phyloP scores from a whole-genome alignment of 495 filamentous ascomycete species.

The Lasiosphaeria miniovina region DNA sequence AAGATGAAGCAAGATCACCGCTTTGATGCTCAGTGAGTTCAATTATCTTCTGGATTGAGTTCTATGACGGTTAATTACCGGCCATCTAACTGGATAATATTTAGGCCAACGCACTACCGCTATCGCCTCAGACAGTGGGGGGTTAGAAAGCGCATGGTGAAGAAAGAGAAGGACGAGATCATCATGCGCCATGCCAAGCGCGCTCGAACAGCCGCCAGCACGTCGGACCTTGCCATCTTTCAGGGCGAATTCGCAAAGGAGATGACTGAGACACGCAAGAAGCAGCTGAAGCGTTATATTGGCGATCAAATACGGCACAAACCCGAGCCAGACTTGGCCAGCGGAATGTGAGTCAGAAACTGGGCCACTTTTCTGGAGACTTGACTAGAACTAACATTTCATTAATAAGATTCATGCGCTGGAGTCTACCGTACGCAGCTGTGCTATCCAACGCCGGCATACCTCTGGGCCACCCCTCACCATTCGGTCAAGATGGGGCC shows the following conservation, averaged over 20 bases:
- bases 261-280: slow-evolving; percentile 24
- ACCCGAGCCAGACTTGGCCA: slow-evolving; percentile 8
- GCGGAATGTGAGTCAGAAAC: slow-evolving; percentile 17
- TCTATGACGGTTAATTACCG: not conserved
- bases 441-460: not conserved
- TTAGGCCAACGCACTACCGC: slow-evolving; percentile 39
- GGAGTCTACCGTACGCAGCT: not conserved
- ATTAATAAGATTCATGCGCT: not conserved
- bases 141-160: slow-evolving; percentile 30
- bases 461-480: not conserved
- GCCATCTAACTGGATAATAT: not conserved
- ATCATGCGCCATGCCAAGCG: not conserved
- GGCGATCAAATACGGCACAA: slow-evolving; percentile 24
- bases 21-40: not conserved
- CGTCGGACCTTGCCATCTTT: slow-evolving; percentile 23
- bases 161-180: slow-evolving; percentile 25
- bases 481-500: slow-evolving; percentile 1
- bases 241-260: not conserved
- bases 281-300: slow-evolving; percentile 35
- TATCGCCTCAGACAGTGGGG: slow-evolving; percentile 43
- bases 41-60: not conserved
- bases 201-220: slow-evolving; percentile 11
- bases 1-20: not conserved
- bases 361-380: slow-evolving; percentile 16
- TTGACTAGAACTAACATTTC: not conserved